Evolutionary conservation across 371 early-diverging fungal genomes (phyloP).

Genomic region (Dichotomocladium elegans): DNA sequence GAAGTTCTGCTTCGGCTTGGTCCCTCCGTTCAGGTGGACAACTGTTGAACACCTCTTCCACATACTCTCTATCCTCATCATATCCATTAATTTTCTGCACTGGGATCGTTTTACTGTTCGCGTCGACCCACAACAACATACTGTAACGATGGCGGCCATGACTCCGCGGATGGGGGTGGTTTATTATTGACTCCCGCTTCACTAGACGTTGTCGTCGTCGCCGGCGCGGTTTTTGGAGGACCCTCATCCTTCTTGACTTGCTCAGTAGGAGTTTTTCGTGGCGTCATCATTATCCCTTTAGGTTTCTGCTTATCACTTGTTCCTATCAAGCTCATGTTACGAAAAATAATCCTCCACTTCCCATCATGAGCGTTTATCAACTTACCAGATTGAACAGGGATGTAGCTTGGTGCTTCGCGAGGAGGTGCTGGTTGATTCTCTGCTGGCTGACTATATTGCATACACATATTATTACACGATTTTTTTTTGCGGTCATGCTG

Average conservation of each 20-base stretch:
- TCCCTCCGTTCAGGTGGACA: slow-evolving; percentile 49
- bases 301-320: not conserved
- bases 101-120: not conserved
- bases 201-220: not conserved
- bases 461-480: not conserved
- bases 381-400: not conserved
- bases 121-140: slow-evolving; percentile 6
- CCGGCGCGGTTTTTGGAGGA: slow-evolving; percentile 6
- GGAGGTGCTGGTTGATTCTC: not conserved
- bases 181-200: not conserved
- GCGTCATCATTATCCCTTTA: not conserved
- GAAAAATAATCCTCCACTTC: not conserved
- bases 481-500: not conserved
- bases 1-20: slow-evolving; percentile 51
- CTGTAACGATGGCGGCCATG: slow-evolving; percentile 45
- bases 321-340: not conserved
- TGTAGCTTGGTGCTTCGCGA: not conserved
- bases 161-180: slow-evolving; percentile 14
- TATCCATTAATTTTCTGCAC: not conserved
- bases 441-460: not conserved
- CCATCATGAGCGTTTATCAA: not conserved
- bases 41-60: slow-evolving; percentile 54
- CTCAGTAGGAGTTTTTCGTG: slow-evolving; percentile 3
- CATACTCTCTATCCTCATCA: slow-evolving; percentile 52
- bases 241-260: slow-evolving; percentile 2